Evolutionary conservation across 192 early-diverging fungal species (phyloP).

Genomic region (Backusella circina): DNA sequence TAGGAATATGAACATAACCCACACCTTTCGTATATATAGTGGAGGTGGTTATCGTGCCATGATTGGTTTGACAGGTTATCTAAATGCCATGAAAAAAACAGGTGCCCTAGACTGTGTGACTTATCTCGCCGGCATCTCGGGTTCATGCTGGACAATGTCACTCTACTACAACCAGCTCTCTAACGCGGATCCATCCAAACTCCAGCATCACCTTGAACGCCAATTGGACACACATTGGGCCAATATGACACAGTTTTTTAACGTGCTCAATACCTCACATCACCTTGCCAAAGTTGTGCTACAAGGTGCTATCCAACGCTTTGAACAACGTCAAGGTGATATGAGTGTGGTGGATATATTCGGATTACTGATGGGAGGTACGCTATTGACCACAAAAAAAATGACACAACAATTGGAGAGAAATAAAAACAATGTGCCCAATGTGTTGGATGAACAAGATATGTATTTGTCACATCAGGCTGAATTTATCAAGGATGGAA

Average conservation of each 20-base stretch:
- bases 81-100: conserved; percentile 59
- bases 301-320: conserved; percentile 30
- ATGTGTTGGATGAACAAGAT: not conserved
- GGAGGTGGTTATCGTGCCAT: conserved; percentile 86
- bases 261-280: conserved; percentile 1
- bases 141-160: conserved; percentile 58
- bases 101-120: conserved; percentile 67
- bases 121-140: conserved; percentile 69
- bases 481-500: conserved; percentile 53
- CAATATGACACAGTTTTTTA: conserved; percentile 35
- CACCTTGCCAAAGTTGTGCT: conserved; percentile 16
- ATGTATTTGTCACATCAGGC: conserved; percentile 57
- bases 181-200: conserved; percentile 28
- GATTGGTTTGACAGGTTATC: conserved; percentile 68
- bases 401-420: conserved; percentile 26
- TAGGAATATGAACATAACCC: not conserved
- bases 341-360: conserved; percentile 56
- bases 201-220: conserved; percentile 33
- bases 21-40: conserved; percentile 22
- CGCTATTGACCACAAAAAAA: conserved; percentile 40
- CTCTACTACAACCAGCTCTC: conserved; percentile 45
- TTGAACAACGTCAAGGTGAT: conserved; percentile 20
- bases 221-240: conserved; percentile 44
- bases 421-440: conserved; percentile 11
- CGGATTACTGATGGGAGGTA: conserved; percentile 45